phyloP scores from a whole-genome alignment of 768 basidiomycete genomes.

The Rhizopogon sp. region DNA sequence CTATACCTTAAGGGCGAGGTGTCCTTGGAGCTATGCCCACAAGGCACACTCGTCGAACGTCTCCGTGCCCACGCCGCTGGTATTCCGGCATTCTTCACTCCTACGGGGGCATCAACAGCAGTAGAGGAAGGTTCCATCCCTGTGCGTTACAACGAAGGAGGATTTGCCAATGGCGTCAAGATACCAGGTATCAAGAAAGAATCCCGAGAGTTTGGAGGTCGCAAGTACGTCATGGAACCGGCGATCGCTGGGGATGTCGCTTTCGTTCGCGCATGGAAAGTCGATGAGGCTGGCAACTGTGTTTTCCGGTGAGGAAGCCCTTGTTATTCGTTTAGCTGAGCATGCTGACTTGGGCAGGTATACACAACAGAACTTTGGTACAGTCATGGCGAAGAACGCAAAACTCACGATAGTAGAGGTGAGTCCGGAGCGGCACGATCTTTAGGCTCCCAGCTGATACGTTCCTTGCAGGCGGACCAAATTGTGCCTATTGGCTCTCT shows the following conservation, averaged over 20 bases:
- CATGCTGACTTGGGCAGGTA: conserved; percentile 43
- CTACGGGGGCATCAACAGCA: conserved; percentile 83
- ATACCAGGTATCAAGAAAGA: conserved; percentile 77
- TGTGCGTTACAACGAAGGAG: conserved; percentile 71
- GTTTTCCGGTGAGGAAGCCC: conserved; percentile 65
- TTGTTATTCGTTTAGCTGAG: background rate
- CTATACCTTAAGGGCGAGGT: conserved; percentile 79
- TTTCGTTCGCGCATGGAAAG: conserved; percentile 88
- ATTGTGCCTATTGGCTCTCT: conserved; percentile 82
- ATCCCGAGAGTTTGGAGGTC: conserved; percentile 69
- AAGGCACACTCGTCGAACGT: conserved; percentile 87
- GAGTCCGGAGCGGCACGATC: background rate
- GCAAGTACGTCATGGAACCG: conserved; percentile 76
- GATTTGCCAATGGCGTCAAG: conserved; percentile 63
- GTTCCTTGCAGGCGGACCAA: conserved; percentile 65
- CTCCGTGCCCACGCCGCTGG: conserved; percentile 87
- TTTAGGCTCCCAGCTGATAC: conserved; percentile 7
- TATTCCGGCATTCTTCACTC: conserved; percentile 91
- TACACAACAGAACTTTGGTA: conserved; percentile 82
- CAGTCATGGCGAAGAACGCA: conserved; percentile 86
- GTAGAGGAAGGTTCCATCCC: conserved; percentile 79
- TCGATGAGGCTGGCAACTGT: conserved; percentile 85
- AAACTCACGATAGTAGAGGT: conserved; percentile 89
- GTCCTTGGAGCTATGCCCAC: conserved; percentile 84
- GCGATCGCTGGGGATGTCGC: conserved; percentile 80